Conservation (phyloP, 2,329 filamentous ascomycete genomes). For the Penicillium sp. region DNA sequence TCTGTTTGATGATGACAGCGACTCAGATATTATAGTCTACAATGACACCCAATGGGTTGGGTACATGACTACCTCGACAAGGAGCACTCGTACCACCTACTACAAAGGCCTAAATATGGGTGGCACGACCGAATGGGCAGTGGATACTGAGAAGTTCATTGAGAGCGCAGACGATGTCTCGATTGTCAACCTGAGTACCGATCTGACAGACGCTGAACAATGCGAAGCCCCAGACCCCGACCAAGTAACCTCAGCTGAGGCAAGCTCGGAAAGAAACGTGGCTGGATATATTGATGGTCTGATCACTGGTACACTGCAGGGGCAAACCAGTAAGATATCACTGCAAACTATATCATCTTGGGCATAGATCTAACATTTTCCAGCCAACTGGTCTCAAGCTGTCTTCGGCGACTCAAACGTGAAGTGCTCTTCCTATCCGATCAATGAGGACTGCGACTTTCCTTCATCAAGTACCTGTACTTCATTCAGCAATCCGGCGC, state of each 20-base stretch:
- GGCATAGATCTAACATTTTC: no score
- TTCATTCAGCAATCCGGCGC: no score
- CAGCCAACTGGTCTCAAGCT: no score
- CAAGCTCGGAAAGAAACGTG: background rate
- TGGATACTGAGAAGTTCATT: background rate
- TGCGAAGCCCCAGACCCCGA: background rate
- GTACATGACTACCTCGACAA: background rate
- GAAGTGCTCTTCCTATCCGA: no score
- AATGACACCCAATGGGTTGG: slow-evolving; percentile 1
- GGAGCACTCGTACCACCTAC: background rate
- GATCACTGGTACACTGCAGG: no score
- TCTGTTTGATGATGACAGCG: background rate
- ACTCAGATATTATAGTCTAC: background rate
- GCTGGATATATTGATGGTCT: background rate
- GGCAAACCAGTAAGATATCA: no score
- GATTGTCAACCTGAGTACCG: background rate
- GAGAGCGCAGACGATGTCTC: background rate
- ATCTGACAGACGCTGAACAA: background rate
- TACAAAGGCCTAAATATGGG: background rate
- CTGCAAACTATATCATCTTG: no score
- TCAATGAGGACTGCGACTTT: no score
- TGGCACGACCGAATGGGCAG: background rate
- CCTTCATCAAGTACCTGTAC: no score
- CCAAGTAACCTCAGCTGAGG: background rate
- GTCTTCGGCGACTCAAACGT: no score